Percentiles rank a stretch among this genome's conserved stretches.
Evolutionary conservation across 306 rosid genomes (phyloP).

Genomic region (Neltuma alba): DNA sequence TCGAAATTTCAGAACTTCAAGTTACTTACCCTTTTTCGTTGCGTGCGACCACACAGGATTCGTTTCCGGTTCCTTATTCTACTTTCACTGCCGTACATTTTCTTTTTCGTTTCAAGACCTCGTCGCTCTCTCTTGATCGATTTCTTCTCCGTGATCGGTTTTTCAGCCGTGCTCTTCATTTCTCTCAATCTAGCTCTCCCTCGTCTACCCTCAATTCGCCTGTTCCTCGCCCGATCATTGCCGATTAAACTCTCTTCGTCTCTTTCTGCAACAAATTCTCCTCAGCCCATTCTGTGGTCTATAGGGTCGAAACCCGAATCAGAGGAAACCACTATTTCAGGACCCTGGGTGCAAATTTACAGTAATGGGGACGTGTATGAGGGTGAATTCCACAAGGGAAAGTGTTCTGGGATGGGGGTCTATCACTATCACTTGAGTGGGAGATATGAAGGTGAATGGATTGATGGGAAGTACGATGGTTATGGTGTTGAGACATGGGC

Average conservation of each 20-base stretch:
- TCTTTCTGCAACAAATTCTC: conserved; percentile 40
- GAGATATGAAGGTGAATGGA: too few species aligned
- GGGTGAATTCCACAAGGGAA: conserved; percentile 86
- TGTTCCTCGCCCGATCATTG: conserved; percentile 57
- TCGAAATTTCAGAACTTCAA: conserved; percentile 39
- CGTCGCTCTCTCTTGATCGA: conserved; percentile 50
- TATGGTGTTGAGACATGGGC: too few species aligned
- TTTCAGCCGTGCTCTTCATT: conserved; percentile 55
- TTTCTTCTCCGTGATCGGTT: conserved; percentile 48
- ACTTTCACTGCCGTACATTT: conserved; percentile 63
- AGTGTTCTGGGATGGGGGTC: conserved; percentile 91
- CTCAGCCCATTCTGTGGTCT: conserved; percentile 80
- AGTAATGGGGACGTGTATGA: conserved; percentile 80
- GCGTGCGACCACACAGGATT: conserved; percentile 45
- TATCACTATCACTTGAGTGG: conserved; percentile 91
- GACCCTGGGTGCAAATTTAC: conserved; percentile 79
- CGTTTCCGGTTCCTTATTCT: conserved; percentile 60
- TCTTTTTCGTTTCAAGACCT: conserved; percentile 54
- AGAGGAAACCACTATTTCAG: conserved; percentile 52
- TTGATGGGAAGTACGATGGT: too few species aligned
- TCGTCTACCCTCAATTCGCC: conserved; percentile 58
- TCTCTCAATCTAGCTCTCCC: conserved; percentile 66
- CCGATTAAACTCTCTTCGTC: conserved; percentile 48
- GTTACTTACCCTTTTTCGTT: conserved; percentile 54
- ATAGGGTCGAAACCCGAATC: conserved; percentile 74